These are phyloP conservation scores for Hymenoscyphus repandus DNA, from an alignment of 2,329 filamentous ascomycete species.

Conservation along the genomic window DNA sequence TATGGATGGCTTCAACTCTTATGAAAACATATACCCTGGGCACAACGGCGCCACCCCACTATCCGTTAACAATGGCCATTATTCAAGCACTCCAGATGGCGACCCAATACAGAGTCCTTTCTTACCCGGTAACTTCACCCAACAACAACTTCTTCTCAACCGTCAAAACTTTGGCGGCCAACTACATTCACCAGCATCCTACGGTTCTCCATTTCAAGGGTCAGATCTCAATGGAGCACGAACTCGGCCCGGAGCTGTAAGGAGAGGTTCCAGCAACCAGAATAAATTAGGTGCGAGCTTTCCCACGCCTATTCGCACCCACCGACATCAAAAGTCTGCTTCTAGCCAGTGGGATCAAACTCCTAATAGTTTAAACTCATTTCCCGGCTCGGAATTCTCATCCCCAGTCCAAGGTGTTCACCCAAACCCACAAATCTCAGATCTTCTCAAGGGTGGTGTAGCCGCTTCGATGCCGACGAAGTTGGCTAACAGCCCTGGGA, in stretches of 20 bases:
- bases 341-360: constrained; percentile 91
- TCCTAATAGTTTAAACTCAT: constrained; percentile 77
- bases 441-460: constrained; percentile 75
- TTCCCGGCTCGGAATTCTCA: constrained; percentile 81
- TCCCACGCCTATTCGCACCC: constrained; percentile 67
- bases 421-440: constrained; percentile 70
- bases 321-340: constrained; percentile 72
- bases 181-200: constrained; percentile 47
- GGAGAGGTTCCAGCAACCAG: constrained; percentile 69
- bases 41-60: constrained; percentile 52
- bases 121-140: constrained; percentile 67
- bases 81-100: constrained; percentile 86
- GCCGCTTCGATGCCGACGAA: constrained; percentile 74
- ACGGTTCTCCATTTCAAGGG: constrained; percentile 45
- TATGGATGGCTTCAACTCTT: constrained; percentile 49
- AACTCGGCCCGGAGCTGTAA: constrained; percentile 66
- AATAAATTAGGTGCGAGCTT: constrained; percentile 68
- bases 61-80: constrained; percentile 70
- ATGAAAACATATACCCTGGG: constrained; percentile 46
- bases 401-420: constrained; percentile 70
- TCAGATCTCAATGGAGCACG: constrained; percentile 51
- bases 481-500: constrained; percentile 40
- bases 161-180: constrained; percentile 50
- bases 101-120: constrained; percentile 91
- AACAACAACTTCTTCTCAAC: constrained; percentile 68